These are phyloP conservation scores for Cystoisospora suis DNA, from an alignment of 169 alveolate genomes.

Conservation along the genomic window DNA sequence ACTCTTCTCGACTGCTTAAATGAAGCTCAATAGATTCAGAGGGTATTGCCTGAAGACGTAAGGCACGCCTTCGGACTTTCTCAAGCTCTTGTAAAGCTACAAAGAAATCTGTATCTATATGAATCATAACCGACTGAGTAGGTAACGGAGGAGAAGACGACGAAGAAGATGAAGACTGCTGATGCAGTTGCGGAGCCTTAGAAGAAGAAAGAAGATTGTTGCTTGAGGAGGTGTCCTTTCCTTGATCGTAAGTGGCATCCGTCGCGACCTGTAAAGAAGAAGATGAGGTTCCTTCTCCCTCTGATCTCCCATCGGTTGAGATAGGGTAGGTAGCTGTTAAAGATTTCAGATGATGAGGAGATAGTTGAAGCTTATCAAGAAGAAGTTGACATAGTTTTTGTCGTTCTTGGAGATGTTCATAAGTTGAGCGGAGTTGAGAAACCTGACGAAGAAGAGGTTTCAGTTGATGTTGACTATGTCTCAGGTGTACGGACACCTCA, in stretches of 20 bases:
- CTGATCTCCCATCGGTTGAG: background rate
- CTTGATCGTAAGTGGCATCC: too few species aligned
- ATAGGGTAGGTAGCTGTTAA: too few species aligned
- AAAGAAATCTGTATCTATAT: background rate
- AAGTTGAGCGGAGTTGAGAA: background rate
- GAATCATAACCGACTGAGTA: too few species aligned
- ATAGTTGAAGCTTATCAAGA: background rate
- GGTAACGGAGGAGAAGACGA: too few species aligned
- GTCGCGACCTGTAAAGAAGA: too few species aligned
- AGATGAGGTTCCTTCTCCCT: background rate
- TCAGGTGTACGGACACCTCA: background rate
- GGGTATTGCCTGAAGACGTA: slow-evolving; percentile 4
- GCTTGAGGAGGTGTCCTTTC: too few species aligned
- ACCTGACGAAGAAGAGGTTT: background rate
- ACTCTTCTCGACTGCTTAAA: too few species aligned
- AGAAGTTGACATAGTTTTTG: slow-evolving; percentile 13
- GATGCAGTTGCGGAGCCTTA: too few species aligned
- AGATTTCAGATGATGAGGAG: background rate
- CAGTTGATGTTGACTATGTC: background rate
- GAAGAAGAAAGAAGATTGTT: too few species aligned
- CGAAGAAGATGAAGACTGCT: too few species aligned
- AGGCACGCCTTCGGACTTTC: background rate
- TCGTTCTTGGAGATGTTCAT: background rate
- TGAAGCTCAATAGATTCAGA: too few species aligned
- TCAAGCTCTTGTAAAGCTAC: background rate